Evolutionary conservation across 345 rosid genomes (phyloP).

Genomic region (Camelina hispida): DNA sequence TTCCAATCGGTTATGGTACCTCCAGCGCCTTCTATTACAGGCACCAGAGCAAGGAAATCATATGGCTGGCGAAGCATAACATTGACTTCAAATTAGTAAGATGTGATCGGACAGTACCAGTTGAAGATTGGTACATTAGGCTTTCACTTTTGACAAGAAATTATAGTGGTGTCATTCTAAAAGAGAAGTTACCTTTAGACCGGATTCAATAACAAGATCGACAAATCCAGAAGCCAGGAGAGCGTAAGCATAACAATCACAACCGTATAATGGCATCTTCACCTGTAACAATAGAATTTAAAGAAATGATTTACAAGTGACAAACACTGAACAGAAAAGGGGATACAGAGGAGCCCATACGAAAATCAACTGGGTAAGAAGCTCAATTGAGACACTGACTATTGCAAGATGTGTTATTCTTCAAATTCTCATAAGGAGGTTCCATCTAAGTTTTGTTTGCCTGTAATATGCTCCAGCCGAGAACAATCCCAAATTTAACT

Average conservation of each 20-base stretch:
- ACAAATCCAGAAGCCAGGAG: constrained; percentile 94
- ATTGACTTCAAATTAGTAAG: constrained; percentile 16
- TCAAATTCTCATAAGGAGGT: constrained; percentile 4
- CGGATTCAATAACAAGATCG: constrained; percentile 94
- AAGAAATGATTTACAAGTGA: constrained; percentile 12
- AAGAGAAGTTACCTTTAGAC: constrained; percentile 69
- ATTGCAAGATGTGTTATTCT: background rate
- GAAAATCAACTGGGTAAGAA: constrained; percentile 6
- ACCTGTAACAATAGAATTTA: constrained; percentile 56
- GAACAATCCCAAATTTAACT: constrained; percentile 15
- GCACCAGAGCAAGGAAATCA: constrained; percentile 86
- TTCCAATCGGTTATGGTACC: constrained; percentile 90
- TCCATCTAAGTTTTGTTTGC: constrained; percentile 11
- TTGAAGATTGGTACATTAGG: constrained; percentile 18
- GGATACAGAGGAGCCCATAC: constrained; percentile 8
- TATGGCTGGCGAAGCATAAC: constrained; percentile 63
- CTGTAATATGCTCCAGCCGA: background rate
- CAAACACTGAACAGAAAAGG: constrained; percentile 15
- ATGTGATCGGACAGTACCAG: constrained; percentile 1
- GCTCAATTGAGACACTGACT: constrained; percentile 18
- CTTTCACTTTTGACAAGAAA: constrained; percentile 20
- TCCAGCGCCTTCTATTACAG: constrained; percentile 92
- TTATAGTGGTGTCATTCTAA: constrained; percentile 15
- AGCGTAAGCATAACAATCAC: constrained; percentile 98
- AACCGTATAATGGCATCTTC: constrained; percentile 88